phyloP scores from a whole-genome alignment of 2,329 filamentous ascomycete species.

The Aspergillus unguis region DNA sequence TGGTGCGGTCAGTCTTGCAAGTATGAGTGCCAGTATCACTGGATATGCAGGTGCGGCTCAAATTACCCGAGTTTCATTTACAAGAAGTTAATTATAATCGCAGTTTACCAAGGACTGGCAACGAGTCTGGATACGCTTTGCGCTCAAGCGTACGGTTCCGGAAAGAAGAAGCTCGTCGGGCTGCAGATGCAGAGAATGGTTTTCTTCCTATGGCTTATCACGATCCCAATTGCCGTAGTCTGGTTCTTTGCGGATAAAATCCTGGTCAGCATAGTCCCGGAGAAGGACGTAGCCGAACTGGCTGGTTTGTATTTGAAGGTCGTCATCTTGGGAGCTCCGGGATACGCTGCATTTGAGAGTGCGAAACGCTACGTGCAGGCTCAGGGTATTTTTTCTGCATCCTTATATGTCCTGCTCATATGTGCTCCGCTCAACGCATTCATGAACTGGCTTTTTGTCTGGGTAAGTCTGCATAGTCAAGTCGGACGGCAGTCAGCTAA shows the following conservation, averaged over 20 bases:
- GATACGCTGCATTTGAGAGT: slow-evolving; percentile 71
- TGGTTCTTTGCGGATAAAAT: slow-evolving; percentile 69
- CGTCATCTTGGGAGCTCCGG: slow-evolving; percentile 67
- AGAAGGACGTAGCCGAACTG: slow-evolving; percentile 65
- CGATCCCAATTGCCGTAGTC: slow-evolving; percentile 67
- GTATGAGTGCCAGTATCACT: slow-evolving; percentile 77
- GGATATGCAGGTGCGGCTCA: slow-evolving; percentile 53
- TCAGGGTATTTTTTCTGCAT: slow-evolving; percentile 79
- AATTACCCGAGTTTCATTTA: neutral
- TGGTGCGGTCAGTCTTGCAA: slow-evolving; percentile 64
- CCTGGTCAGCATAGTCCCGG: slow-evolving; percentile 65
- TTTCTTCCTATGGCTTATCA: slow-evolving; percentile 69
- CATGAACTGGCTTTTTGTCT: slow-evolving; percentile 78
- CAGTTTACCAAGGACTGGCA: slow-evolving; percentile 77
- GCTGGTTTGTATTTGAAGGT: slow-evolving; percentile 72
- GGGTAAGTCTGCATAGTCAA: slow-evolving; percentile 47
- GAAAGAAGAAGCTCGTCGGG: slow-evolving; percentile 82
- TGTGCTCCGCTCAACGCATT: slow-evolving; percentile 77
- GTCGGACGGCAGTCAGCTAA: neutral
- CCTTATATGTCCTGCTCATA: slow-evolving; percentile 76
- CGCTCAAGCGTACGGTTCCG: slow-evolving; percentile 89
- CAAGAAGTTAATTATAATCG: neutral
- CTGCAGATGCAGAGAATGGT: slow-evolving; percentile 79
- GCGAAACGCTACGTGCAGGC: slow-evolving; percentile 86
- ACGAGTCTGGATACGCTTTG: slow-evolving; percentile 91